Conservation (phyloP, 2,329 filamentous ascomycete genomes). For the Periconia digitata region DNA sequence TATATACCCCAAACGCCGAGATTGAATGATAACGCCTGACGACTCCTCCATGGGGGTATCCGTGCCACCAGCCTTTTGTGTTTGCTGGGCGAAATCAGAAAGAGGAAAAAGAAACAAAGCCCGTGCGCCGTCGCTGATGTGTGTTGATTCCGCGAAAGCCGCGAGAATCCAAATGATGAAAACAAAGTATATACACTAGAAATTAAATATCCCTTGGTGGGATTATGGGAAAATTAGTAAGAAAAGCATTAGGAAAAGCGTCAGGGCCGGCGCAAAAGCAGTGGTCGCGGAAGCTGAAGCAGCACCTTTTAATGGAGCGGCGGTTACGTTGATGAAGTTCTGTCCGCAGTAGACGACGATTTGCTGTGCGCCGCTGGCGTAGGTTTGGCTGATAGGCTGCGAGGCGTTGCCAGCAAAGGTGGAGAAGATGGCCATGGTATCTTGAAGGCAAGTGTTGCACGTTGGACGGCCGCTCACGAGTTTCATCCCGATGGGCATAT, state of each 20-base stretch:
- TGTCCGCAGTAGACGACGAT: slow-evolving; percentile 68
- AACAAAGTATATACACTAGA: slow-evolving; percentile 24
- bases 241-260: slow-evolving; percentile 39
- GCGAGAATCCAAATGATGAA: slow-evolving; percentile 13
- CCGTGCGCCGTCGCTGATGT: slow-evolving; percentile 40
- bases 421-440: slow-evolving; percentile 82
- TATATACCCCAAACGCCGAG: slow-evolving; percentile 3
- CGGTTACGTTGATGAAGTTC: slow-evolving; percentile 54
- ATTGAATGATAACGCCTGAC: slow-evolving; percentile 1
- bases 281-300: slow-evolving; percentile 22
- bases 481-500: slow-evolving; percentile 73
- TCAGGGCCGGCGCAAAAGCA: slow-evolving; percentile 31
- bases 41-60: slow-evolving; percentile 19
- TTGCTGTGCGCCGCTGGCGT: slow-evolving; percentile 69
- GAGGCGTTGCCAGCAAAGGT: slow-evolving; percentile 65
- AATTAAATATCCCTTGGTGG: slow-evolving; percentile 11
- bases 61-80: slow-evolving; percentile 10
- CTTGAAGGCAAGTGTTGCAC: slow-evolving; percentile 74
- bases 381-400: slow-evolving; percentile 69
- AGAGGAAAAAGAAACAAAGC: slow-evolving; percentile 15
- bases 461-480: slow-evolving; percentile 69
- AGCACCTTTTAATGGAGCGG: slow-evolving; percentile 44
- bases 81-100: slow-evolving; percentile 11
- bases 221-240: slow-evolving; percentile 35
- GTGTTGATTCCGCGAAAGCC: slow-evolving; percentile 20